Evolutionary conservation across 1,139 yeast genomes (phyloP).

Genomic region (Nematodospora anomalae): DNA sequence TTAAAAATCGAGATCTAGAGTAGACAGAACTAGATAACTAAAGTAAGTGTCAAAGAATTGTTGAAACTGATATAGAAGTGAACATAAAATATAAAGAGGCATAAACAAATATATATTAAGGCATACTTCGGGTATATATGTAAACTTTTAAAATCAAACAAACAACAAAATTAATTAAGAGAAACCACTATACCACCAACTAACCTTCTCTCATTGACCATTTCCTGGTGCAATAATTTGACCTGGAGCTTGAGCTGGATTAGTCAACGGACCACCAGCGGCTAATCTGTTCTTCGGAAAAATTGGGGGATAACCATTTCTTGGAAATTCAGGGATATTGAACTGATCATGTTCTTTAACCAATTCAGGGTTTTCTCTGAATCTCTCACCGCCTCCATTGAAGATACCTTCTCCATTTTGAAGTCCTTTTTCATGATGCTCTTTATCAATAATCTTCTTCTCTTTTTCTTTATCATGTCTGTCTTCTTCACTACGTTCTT

Average conservation of each 20-base stretch:
- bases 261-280: not conserved
- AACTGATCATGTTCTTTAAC: conserved; percentile 5
- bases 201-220: not conserved
- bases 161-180: too few relatives aligned
- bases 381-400: conserved; percentile 1
- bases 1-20: too few relatives aligned
- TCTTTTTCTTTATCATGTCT: conserved; percentile 8
- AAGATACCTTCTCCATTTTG: conserved; percentile 3
- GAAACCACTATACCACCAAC: not conserved
- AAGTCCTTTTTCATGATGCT: conserved; percentile 8
- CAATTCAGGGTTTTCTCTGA: conserved; percentile 1
- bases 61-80: too few relatives aligned
- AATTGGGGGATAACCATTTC: not conserved
- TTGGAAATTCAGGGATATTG: not conserved
- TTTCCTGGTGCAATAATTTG: conserved; percentile 4
- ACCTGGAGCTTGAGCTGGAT: conserved; percentile 5
- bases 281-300: not conserved
- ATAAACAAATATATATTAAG: not conserved
- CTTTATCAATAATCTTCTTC: not conserved
- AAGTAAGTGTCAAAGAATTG: too few relatives aligned
- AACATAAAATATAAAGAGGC: too few relatives aligned
- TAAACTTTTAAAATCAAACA: not conserved
- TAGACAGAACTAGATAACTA: too few relatives aligned
- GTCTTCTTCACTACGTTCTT: conserved; percentile 6
- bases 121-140: not conserved